Evolutionary conservation across 1,139 yeast genomes (phyloP).

Genomic region (Scheffersomyces cryptocercus): DNA sequence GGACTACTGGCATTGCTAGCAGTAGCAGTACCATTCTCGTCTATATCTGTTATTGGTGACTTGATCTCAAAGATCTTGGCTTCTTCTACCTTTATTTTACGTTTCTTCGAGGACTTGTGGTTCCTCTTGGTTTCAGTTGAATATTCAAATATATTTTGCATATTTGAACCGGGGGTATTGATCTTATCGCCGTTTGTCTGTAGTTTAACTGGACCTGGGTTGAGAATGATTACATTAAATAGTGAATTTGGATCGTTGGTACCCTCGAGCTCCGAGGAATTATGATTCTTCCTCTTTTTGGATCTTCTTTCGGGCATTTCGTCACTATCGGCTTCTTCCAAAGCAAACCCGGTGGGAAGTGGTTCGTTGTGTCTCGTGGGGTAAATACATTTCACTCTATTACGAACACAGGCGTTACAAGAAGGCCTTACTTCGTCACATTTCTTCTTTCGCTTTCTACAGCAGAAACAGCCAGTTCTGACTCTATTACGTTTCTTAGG

Average conservation of each 20-base stretch:
- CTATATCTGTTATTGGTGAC: background rate
- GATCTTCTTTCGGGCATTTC: slow-evolving; percentile 5
- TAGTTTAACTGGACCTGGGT: slow-evolving; percentile 1
- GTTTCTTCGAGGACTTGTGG: slow-evolving; percentile 1
- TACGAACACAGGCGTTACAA: slow-evolving; percentile 40
- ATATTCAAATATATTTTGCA: background rate
- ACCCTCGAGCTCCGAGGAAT: slow-evolving; percentile 1
- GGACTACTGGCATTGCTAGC: too few species aligned
- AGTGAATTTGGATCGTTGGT: slow-evolving; percentile 7
- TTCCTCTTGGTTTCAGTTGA: background rate
- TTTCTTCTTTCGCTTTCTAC: slow-evolving; percentile 51
- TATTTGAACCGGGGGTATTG: too few species aligned
- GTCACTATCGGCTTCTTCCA: slow-evolving; percentile 16
- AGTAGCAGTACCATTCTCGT: too few species aligned
- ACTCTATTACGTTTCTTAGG: slow-evolving; percentile 25
- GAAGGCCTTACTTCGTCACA: slow-evolving; percentile 45
- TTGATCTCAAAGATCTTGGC: background rate
- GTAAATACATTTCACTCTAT: slow-evolving; percentile 41
- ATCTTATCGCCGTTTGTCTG: slow-evolving; percentile 4
- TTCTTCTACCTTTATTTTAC: background rate
- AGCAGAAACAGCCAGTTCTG: slow-evolving; percentile 47
- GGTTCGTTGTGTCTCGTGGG: slow-evolving; percentile 31
- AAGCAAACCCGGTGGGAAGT: slow-evolving; percentile 27
- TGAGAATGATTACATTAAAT: slow-evolving; percentile 12
- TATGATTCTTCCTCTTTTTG: slow-evolving; percentile 1